phyloP scores from a whole-genome alignment of 2,329 filamentous ascomycete genomes.

The Nemania sp. region DNA sequence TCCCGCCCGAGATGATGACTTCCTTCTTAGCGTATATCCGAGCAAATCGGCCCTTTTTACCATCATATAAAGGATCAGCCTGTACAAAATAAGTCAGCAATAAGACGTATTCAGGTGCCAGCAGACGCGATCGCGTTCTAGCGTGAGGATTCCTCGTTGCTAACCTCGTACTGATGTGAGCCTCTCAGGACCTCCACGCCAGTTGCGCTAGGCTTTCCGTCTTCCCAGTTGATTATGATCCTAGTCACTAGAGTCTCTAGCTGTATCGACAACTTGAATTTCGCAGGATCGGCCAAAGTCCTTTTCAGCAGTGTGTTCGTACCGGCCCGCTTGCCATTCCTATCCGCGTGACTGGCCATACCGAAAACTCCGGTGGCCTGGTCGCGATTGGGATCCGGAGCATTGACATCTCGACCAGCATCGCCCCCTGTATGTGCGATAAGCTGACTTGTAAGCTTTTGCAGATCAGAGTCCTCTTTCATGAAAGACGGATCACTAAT shows the following conservation, averaged over 20 bases:
- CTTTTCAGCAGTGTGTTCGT: slow-evolving; percentile 55
- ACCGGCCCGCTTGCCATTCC: slow-evolving; percentile 43
- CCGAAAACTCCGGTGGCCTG: slow-evolving; percentile 37
- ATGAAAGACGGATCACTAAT: slow-evolving; percentile 38
- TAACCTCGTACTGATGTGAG: slow-evolving; percentile 40
- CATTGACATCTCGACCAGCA: slow-evolving; percentile 36
- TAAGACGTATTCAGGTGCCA: not conserved
- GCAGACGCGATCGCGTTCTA: not conserved
- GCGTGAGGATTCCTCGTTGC: not conserved
- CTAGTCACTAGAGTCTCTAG: slow-evolving; percentile 39
- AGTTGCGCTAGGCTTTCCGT: slow-evolving; percentile 34
- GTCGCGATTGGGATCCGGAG: slow-evolving; percentile 35
- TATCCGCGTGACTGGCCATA: slow-evolving; percentile 35
- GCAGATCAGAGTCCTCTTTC: slow-evolving; percentile 30
- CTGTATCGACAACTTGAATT: slow-evolving; percentile 49
- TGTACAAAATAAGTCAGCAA: slow-evolving; percentile 2
- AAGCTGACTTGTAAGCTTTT: slow-evolving; percentile 33
- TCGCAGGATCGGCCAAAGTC: slow-evolving; percentile 49
- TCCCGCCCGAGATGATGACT: slow-evolving; percentile 55
- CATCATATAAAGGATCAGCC: slow-evolving; percentile 41
- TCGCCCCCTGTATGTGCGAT: slow-evolving; percentile 35
- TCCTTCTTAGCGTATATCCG: slow-evolving; percentile 43
- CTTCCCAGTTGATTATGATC: slow-evolving; percentile 33
- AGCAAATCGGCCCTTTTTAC: slow-evolving; percentile 37
- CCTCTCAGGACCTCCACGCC: slow-evolving; percentile 39